phyloP scores from a whole-genome alignment of 1,284 basidiomycete genomes.

The Austroboletus sp. region DNA sequence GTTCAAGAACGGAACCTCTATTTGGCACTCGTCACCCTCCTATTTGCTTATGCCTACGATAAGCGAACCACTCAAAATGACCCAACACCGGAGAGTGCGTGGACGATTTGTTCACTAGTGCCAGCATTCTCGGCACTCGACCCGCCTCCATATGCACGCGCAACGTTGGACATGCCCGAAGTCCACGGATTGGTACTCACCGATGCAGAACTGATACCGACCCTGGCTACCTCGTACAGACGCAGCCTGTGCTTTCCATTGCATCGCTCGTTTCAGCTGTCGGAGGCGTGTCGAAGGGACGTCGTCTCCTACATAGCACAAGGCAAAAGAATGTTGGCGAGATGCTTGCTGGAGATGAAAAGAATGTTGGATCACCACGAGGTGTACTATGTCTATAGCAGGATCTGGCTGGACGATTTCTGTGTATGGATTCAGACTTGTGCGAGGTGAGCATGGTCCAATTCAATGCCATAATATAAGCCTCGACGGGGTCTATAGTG shows the following conservation, averaged over 20 bases:
- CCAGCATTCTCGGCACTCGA: constrained; percentile 74
- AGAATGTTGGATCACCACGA: constrained; percentile 69
- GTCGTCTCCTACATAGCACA: constrained; percentile 50
- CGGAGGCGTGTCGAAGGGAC: constrained; percentile 60
- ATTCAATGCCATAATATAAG: neutral
- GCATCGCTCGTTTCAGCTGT: constrained; percentile 66
- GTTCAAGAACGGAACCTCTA: constrained; percentile 56
- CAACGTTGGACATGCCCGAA: constrained; percentile 9
- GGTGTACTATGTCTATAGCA: constrained; percentile 75
- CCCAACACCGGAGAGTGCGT: constrained; percentile 74
- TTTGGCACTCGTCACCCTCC: constrained; percentile 57
- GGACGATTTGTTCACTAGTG: constrained; percentile 65
- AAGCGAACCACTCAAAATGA: constrained; percentile 66
- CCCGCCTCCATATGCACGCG: constrained; percentile 46
- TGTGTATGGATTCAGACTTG: constrained; percentile 64
- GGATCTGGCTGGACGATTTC: constrained; percentile 76
- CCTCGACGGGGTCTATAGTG: constrained; percentile 37
- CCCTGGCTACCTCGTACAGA: constrained; percentile 58
- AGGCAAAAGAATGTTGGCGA: constrained; percentile 55
- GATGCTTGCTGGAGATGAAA: constrained; percentile 63
- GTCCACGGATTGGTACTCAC: constrained; percentile 33
- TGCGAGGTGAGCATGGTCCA: constrained; percentile 43
- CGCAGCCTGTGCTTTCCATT: constrained; percentile 68
- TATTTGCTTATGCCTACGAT: constrained; percentile 74
- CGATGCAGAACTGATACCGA: constrained; percentile 42